Percentiles rank a stretch among this genome's conserved stretches.
These are phyloP conservation scores for Botrytis elliptica DNA, from an alignment of 2,329 filamentous ascomycete species.

Conservation along the genomic window DNA sequence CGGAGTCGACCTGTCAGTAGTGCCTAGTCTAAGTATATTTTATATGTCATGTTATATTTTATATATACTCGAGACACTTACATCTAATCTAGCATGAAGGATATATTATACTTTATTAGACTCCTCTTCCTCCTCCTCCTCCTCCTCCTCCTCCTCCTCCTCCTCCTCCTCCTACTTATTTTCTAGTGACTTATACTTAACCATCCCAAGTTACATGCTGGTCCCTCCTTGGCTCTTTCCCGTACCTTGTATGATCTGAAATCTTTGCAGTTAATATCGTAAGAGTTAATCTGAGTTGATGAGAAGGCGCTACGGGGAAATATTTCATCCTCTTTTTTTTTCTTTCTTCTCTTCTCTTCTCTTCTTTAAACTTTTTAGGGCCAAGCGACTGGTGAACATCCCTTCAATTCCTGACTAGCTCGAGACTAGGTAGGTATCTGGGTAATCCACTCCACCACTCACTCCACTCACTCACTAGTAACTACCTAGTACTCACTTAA, in stretches of 20 bases:
- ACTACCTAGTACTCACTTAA: neutral
- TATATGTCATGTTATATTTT: no score
- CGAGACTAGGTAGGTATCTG: neutral
- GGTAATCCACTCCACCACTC: neutral
- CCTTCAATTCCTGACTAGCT: neutral
- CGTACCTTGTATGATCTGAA: neutral
- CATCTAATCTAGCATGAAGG: neutral
- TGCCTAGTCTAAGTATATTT: no score
- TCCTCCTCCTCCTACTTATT: neutral
- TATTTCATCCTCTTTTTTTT: neutral
- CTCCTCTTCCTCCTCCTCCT: no score
- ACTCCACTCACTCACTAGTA: neutral
- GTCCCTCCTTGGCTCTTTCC: neutral
- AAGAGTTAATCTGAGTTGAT: neutral
- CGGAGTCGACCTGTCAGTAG: no score
- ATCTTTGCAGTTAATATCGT: neutral
- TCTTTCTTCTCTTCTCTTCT: neutral
- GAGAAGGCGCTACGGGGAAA: neutral
- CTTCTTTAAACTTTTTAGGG: neutral
- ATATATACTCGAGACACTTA: no score
- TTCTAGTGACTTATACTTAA: neutral
- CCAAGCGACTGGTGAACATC: neutral
- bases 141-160: neutral
- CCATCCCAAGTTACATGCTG: neutral
- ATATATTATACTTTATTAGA: neutral